Percentiles rank a stretch among this genome's conserved stretches.
These are phyloP conservation scores for Pneumocystis sp. DNA, from an alignment of 1,139 yeast genomes.

Conservation along the genomic window DNA sequence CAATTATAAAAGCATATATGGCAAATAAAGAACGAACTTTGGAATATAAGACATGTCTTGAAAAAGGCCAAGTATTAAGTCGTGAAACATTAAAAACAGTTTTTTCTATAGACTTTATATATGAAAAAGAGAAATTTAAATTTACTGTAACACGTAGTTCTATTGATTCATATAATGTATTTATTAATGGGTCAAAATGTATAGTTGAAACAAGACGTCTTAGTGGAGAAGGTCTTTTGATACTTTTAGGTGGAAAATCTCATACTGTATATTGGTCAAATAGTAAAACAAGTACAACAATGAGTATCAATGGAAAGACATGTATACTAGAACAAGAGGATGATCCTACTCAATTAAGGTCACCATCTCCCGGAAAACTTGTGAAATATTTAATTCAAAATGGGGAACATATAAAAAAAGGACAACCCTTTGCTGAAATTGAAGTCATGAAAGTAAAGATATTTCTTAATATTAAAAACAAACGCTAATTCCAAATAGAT, in stretches of 20 bases:
- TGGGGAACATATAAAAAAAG: slow-evolving; percentile 84
- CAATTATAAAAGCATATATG: slow-evolving; percentile 83
- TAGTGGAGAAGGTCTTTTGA: slow-evolving; percentile 85
- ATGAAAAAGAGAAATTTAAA: slow-evolving; percentile 83
- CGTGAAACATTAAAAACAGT: slow-evolving; percentile 68
- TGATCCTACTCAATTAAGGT: slow-evolving; percentile 95
- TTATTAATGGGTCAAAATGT: slow-evolving; percentile 82
- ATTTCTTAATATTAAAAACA: slow-evolving; percentile 19
- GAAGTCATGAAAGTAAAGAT: slow-evolving; percentile 92
- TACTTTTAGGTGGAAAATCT: slow-evolving; percentile 80
- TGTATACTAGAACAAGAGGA: slow-evolving; percentile 86
- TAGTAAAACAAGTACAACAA: slow-evolving; percentile 89
- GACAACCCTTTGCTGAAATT: slow-evolving; percentile 94
- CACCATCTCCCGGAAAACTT: slow-evolving; percentile 97
- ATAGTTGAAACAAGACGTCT: slow-evolving; percentile 75
- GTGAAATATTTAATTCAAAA: slow-evolving; percentile 85
- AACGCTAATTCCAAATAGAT: slow-evolving; percentile 3
- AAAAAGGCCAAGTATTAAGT: slow-evolving; percentile 89
- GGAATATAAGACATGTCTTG: slow-evolving; percentile 58
- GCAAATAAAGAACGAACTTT: slow-evolving; percentile 56
- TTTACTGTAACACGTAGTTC: slow-evolving; percentile 93
- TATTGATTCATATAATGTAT: slow-evolving; percentile 66
- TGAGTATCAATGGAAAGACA: slow-evolving; percentile 88
- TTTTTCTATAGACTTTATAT: slow-evolving; percentile 85
- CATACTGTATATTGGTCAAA: slow-evolving; percentile 96